These are phyloP conservation scores for Gastrolobium bilobum DNA, from an alignment of 306 rosid species.

Conservation along the genomic window DNA sequence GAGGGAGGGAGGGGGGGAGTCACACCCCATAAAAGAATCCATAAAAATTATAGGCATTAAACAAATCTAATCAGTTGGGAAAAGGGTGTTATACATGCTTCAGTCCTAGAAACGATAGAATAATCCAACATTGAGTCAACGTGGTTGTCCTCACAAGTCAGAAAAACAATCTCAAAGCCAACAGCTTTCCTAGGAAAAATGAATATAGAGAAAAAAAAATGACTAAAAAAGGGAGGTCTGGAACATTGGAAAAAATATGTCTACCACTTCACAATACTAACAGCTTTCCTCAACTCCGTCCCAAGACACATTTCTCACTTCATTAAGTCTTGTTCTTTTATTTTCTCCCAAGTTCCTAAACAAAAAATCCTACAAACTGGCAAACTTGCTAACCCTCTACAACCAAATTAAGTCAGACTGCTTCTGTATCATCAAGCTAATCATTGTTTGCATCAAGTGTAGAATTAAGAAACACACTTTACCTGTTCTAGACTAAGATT, in stretches of 20 bases:
- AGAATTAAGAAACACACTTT: conserved; percentile 12
- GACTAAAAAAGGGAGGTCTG: too few species aligned
- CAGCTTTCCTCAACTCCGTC: too few species aligned
- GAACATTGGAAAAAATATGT: too few species aligned
- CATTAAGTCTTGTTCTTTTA: too few species aligned
- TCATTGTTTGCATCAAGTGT: background rate
- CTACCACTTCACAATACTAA: too few species aligned
- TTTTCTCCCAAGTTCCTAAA: background rate
- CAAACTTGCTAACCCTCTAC: background rate
- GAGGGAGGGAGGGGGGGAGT: too few species aligned
- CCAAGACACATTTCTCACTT: too few species aligned
- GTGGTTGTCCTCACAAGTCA: background rate
- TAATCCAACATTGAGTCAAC: background rate
- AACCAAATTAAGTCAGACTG: background rate
- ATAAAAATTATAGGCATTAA: conserved; percentile 14
- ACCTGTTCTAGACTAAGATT: background rate
- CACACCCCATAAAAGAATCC: conserved; percentile 9
- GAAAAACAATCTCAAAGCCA: background rate
- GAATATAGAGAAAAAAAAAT: too few species aligned
- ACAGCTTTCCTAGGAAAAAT: background rate
- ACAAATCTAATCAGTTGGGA: conserved; percentile 5
- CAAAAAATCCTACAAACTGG: background rate
- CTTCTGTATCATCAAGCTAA: conserved; percentile 6
- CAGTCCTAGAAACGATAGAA: background rate
- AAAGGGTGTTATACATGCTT: background rate